These are phyloP conservation scores for Fomitopsis palustris DNA, from an alignment of 1,284 basidiomycete species.

Conservation along the genomic window DNA sequence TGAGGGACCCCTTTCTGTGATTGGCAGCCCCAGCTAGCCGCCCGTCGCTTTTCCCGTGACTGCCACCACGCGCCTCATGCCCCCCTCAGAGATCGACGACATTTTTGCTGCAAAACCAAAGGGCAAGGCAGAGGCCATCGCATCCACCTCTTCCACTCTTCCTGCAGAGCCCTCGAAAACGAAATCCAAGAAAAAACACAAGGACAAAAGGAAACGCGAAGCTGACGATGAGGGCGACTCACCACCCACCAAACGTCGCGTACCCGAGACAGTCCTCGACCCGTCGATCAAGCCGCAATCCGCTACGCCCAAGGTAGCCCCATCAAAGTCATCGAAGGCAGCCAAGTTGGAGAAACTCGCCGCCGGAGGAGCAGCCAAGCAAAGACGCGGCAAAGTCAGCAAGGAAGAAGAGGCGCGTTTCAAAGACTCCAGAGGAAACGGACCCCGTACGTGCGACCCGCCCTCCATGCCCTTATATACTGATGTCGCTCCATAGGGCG, in stretches of 20 bases:
- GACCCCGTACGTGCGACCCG: conserved; percentile 53
- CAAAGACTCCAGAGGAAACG: conserved; percentile 73
- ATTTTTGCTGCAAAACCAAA: conserved; percentile 65
- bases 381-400: conserved; percentile 22
- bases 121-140: conserved; percentile 28
- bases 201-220: conserved; percentile 34
- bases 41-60: not conserved
- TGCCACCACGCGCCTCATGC: conserved; percentile 15
- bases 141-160: conserved; percentile 22
- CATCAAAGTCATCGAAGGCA: conserved; percentile 20
- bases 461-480: conserved; percentile 2
- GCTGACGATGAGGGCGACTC: conserved; percentile 15
- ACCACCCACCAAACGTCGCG: conserved; percentile 36
- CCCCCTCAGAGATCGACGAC: conserved; percentile 69
- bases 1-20: not conserved
- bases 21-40: not conserved
- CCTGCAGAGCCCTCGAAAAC: conserved; percentile 25
- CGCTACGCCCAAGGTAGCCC: conserved; percentile 29
- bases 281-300: conserved; percentile 37
- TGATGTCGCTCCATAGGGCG: conserved; percentile 47
- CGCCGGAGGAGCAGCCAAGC: conserved; percentile 15
- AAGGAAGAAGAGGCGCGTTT: conserved; percentile 53
- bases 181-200: conserved; percentile 42
- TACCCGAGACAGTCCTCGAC: conserved; percentile 60
- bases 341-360: conserved; percentile 16